Percentiles rank a stretch among this genome's conserved stretches.
These are phyloP conservation scores for Agaricus blazei DNA, from an alignment of 768 basidiomycete species.

Conservation along the genomic window DNA sequence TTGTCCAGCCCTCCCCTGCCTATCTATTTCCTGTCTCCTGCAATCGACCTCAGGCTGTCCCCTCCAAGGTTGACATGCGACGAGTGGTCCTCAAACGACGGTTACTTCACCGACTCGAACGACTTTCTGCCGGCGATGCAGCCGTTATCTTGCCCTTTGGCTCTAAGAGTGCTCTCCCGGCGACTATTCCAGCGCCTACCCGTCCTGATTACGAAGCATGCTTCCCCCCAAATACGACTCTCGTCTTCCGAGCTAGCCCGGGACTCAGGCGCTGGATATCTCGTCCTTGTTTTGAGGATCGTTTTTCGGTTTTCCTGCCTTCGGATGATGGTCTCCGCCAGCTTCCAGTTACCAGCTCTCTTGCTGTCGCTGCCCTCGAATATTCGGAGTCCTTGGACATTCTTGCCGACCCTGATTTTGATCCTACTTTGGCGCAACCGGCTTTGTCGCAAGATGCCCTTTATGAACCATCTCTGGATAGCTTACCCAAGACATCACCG, in stretches of 20 bases:
- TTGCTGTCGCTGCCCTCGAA: conserved; percentile 69
- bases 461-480: not conserved
- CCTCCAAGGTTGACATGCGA: conserved; percentile 34
- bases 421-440: conserved; percentile 14
- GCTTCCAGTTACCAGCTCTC: conserved; percentile 39
- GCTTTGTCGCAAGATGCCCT: conserved; percentile 8
- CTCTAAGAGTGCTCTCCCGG: conserved; percentile 21
- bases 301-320: conserved; percentile 50
- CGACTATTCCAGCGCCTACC: conserved; percentile 19
- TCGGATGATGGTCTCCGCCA: conserved; percentile 29
- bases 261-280: conserved; percentile 66
- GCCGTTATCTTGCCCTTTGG: conserved; percentile 40
- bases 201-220: conserved; percentile 23
- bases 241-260: conserved; percentile 36
- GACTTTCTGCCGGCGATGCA: conserved; percentile 32
- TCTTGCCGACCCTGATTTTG: conserved; percentile 47
- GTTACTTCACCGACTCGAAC: conserved; percentile 42
- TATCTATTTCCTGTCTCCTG: conserved; percentile 41
- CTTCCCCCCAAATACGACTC: conserved; percentile 25
- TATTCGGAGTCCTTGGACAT: conserved; percentile 64
- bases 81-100: conserved; percentile 44
- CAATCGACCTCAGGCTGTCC: conserved; percentile 33
- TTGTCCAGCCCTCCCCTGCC: conserved; percentile 24
- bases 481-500: not conserved
- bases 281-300: conserved; percentile 75